Conservation (phyloP, 176 grass and related monocot genomes). For the Alloteropsis semialata region DNA sequence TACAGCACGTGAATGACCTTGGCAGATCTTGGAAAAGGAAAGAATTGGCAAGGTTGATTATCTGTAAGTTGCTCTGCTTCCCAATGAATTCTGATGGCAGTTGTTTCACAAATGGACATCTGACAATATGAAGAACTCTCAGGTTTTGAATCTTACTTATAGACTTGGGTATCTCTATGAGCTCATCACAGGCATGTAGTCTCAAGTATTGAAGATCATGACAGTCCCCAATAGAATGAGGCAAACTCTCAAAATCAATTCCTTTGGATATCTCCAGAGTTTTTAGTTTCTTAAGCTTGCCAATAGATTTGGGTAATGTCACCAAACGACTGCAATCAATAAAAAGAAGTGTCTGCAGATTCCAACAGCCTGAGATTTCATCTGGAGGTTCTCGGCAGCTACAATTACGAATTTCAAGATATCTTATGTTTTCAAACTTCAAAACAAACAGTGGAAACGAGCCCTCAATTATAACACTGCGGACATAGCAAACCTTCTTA, state of each 20-base stretch:
- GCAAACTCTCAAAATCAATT: neutral
- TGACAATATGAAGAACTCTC: neutral
- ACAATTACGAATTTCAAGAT: neutral
- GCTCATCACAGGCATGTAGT: neutral
- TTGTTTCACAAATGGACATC: neutral
- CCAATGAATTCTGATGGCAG: neutral
- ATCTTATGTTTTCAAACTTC: neutral
- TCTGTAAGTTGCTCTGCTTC: neutral
- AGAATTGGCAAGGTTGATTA: neutral
- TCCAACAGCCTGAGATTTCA: slow-evolving; percentile 6
- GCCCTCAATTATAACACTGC: neutral
- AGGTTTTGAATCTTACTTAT: neutral
- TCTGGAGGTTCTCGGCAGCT: neutral
- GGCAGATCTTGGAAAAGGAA: neutral
- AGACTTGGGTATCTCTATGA: neutral
- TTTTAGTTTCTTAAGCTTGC: slow-evolving; percentile 9
- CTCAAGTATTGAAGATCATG: neutral
- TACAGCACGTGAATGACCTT: neutral
- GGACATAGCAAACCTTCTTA: neutral
- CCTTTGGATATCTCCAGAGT: too few relatives aligned
- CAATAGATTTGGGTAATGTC: neutral
- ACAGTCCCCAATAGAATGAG: neutral
- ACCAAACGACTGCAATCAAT: neutral
- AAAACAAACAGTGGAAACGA: neutral
- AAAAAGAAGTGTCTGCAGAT: slow-evolving; percentile 4